phyloP scores from a whole-genome alignment of 2,329 filamentous ascomycete species.

The Claviceps sorghi region DNA sequence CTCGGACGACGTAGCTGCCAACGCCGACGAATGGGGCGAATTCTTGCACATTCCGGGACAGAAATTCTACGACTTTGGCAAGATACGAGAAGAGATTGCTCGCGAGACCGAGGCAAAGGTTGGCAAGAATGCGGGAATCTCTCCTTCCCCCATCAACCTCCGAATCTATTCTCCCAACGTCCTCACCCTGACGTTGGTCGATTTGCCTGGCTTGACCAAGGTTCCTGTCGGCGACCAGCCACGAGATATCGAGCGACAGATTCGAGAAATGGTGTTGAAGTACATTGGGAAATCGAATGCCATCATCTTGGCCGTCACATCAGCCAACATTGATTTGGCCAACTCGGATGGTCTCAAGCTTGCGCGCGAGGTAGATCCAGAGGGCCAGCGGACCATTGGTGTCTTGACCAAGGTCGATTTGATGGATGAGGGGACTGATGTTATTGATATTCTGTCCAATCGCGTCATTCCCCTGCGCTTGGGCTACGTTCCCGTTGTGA shows the following conservation, averaged over 20 bases:
- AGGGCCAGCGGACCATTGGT: constrained; percentile 95
- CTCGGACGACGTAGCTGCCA: constrained; percentile 72
- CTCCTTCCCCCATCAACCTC: constrained; percentile 89
- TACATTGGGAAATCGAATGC: constrained; percentile 98
- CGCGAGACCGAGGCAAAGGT: constrained; percentile 95
- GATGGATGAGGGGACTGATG: constrained; percentile 97
- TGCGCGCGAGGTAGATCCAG: constrained; percentile 89
- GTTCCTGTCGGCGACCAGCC: constrained; percentile 94
- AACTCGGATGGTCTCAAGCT: constrained; percentile 97
- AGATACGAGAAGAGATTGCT: constrained; percentile 95
- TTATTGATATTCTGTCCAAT: constrained; percentile 94
- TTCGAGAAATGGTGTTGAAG: constrained; percentile 95
- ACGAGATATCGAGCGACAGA: constrained; percentile 91
- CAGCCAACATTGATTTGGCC: constrained; percentile 93
- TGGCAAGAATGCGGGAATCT: constrained; percentile 91
- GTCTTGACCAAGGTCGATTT: constrained; percentile 97
- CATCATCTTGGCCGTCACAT: constrained; percentile 91
- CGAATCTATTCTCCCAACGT: constrained; percentile 98
- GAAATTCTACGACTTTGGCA: constrained; percentile 96
- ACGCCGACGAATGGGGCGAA: constrained; percentile 94
- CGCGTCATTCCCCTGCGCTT: constrained; percentile 89
- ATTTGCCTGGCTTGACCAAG: constrained; percentile 91
- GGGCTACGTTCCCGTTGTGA: constrained; percentile 95
- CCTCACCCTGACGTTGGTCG: constrained; percentile 87
- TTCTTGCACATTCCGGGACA: constrained; percentile 95